Evolutionary conservation across 75 land plant species (phyloP), one percentile per base, ranked within the genome.

Genomic region (Selaginella tamariscina): DNA sequence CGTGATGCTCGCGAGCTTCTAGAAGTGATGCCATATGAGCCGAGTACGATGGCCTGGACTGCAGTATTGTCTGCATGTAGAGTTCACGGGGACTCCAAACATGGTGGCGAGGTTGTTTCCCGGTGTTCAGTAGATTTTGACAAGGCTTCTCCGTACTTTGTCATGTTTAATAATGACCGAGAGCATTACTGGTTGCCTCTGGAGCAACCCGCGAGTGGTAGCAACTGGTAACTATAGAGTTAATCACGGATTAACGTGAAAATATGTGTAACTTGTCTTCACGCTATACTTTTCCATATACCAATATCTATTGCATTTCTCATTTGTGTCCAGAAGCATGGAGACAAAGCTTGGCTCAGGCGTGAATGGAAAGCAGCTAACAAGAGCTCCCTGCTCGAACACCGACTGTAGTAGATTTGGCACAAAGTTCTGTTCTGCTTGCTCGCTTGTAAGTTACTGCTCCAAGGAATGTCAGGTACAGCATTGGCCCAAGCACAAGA

Each of bases 51-150:
- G 24, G 75, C 67, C 31, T 80, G 74, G 82, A 65, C 73, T 32
- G 74, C 82, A 24, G 68, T 80, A 11, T 69, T 80, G 0, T 72
- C 74, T 72, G 71, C 82, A 33, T 80, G 72, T 30, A 67, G 74
- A 28, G 27, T 21, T 18, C 23, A 74, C 18, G 65, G 73, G 31
- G 59, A 74, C n/a, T n/a, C n/a, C n/a, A n/a, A n/a, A n/a, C n/a
- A n/a, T n/a, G n/a, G n/a, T n/a, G 54, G 54, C n/a, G n/a, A n/a
- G n/a, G n/a, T n/a, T n/a, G n/a, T n/a, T n/a, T n/a, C n/a, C n/a
- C n/a, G 15, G 15, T 49, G 54, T 49, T 49, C 54, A 11, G 11
- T 11, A 11, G 20, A 11, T 11, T n/a, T n/a, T n/a, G n/a, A n/a
- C n/a, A n/a, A n/a, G n/a, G n/a, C n/a, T n/a, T n/a, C 11, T 49